Conservation (phyloP, 768 basidiomycete species). For the Suillus occidentalis region DNA sequence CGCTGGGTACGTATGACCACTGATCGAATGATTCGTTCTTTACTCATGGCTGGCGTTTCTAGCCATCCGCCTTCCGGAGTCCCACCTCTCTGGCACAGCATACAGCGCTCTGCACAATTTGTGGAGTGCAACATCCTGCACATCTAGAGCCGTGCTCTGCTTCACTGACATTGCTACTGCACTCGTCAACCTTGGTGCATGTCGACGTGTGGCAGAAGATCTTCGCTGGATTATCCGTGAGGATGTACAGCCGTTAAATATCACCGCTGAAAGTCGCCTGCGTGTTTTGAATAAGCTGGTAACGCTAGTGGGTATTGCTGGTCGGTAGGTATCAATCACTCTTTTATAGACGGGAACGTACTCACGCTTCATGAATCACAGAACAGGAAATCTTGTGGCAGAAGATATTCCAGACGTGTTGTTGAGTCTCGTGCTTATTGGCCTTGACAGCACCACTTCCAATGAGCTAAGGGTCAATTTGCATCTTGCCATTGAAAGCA, state of each 20-base stretch:
- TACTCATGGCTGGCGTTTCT: background rate
- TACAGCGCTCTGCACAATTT: constrained; percentile 35
- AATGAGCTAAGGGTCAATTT: constrained; percentile 47
- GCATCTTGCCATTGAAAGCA: constrained; percentile 43
- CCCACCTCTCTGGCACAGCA: constrained; percentile 34
- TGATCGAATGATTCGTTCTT: background rate
- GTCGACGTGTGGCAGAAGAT: constrained; percentile 32
- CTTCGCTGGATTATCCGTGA: constrained; percentile 31
- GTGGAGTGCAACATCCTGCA: constrained; percentile 24
- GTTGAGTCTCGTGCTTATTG: constrained; percentile 51
- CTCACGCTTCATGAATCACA: constrained; percentile 25
- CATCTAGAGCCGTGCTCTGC: constrained; percentile 29
- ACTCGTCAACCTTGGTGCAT: constrained; percentile 48
- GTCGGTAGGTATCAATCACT: constrained; percentile 40
- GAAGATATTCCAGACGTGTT: constrained; percentile 51
- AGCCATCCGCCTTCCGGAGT: background rate
- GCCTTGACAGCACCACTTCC: constrained; percentile 51
- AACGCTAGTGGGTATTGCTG: constrained; percentile 40
- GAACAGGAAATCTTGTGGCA: constrained; percentile 33
- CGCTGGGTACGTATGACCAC: constrained; percentile 35
- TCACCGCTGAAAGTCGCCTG: constrained; percentile 27
- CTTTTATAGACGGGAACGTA: background rate
- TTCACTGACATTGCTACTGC: constrained; percentile 35
- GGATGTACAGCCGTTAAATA: constrained; percentile 8
- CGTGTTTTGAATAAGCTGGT: constrained; percentile 42